Evolutionary conservation across 2,329 filamentous ascomycete species (phyloP).

Genomic region (Chalaropsis ovoidea): DNA sequence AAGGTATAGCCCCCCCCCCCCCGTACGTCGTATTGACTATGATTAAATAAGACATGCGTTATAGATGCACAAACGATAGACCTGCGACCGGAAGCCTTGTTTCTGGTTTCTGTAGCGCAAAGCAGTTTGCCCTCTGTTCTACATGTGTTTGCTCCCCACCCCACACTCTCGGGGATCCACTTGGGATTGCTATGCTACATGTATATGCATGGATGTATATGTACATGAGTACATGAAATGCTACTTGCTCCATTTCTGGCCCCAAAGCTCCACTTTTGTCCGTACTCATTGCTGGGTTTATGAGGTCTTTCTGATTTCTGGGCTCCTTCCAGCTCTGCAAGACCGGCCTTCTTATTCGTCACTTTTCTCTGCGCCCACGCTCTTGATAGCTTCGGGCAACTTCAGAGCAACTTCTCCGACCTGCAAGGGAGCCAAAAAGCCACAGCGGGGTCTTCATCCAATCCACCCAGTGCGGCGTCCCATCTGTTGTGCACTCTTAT

Average conservation of each 20-base stretch:
- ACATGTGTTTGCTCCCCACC: background rate
- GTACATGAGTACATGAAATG: background rate
- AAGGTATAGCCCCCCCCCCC: background rate
- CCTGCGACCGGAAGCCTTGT: constrained; percentile 1
- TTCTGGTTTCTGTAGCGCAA: constrained; percentile 1
- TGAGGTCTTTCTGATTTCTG: background rate
- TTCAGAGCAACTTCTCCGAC: background rate
- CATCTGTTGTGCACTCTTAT: too few species aligned
- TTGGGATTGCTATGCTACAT: background rate
- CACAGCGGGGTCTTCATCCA: background rate
- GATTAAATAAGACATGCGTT: background rate
- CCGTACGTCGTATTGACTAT: background rate
- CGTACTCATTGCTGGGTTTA: background rate
- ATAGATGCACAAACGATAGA: background rate
- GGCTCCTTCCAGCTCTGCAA: background rate
- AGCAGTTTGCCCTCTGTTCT: background rate
- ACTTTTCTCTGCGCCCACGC: background rate
- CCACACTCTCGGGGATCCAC: background rate
- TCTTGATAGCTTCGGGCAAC: background rate
- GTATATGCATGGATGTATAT: background rate
- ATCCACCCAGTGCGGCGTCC: too few species aligned
- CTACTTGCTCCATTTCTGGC: constrained; percentile 7
- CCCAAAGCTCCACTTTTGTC: constrained; percentile 7
- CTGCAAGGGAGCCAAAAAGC: background rate
- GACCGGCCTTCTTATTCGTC: background rate